Base-by-base conservation (phyloP, 2,329 filamentous ascomycete genomes). In the Xylaria sp. region DNA sequence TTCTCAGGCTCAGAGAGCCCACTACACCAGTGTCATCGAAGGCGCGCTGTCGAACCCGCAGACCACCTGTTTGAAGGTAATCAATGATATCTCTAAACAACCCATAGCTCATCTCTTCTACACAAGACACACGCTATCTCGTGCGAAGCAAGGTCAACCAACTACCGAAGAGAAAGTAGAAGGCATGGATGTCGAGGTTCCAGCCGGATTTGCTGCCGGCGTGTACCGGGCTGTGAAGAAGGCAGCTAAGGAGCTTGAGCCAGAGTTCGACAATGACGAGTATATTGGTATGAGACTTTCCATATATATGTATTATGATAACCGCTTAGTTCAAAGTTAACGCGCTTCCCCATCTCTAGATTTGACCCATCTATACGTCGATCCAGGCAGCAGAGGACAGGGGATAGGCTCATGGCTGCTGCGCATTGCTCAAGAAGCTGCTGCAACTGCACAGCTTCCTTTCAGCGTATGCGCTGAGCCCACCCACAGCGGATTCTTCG, bases 401-500 rank as follows among this genome's bases (percentile, higher is more conserved):
- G 60, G 57, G 3, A 65, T 65, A 27, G 63, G 63, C 43, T 41
- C 47, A 10, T 38, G 31, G 43, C 23, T 65, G 23, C 17, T 61
- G 17, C 13, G 44, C 10, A 38, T 58, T 5, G 54, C 35, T 5
- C 44, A 43, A 10, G 47, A 54, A n/a, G 31, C 37, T 41, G 57
- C 60, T 3, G 11, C 19, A 9, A 49, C 23, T 1, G 43, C 47
- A 11, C 37, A 52, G 0, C 25, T 65, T 7, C 60, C 54, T 0
- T 33, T 65, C 2, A 56, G 17, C 23, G 29, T 63, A 7, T 60
- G 46, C n/a, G 46, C 57, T 15, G 60, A 63, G 54, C 63, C 63
- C 2, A 61, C 53, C 21, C 33, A 55, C 27, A 54, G 60, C 31
- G 53, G 44, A 21, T 65, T 63, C 54, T 63, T 65, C 8, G 31